Conservation (phyloP, 1,284 basidiomycete species). For the Mrakiaceae sp. region DNA sequence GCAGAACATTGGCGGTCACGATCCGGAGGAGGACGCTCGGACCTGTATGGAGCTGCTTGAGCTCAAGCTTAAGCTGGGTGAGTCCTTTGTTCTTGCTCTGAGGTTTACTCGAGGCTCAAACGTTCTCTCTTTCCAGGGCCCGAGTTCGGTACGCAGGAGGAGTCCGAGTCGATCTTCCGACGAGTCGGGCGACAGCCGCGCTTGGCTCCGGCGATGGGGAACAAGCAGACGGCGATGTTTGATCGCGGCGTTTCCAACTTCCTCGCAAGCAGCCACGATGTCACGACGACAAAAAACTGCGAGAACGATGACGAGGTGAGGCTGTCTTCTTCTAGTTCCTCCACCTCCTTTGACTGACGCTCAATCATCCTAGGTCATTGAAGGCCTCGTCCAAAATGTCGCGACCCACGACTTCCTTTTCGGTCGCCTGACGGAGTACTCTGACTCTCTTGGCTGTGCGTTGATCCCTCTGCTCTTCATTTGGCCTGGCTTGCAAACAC, state of each 20-base stretch:
- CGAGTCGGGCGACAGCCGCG: constrained; percentile 1
- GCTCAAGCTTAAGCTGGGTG: constrained; percentile 64
- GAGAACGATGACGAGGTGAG: constrained; percentile 55
- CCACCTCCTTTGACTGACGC: neutral
- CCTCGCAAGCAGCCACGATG: neutral
- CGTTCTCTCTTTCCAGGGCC: constrained; percentile 38
- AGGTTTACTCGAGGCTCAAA: neutral
- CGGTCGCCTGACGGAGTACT: constrained; percentile 65
- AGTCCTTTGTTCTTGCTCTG: constrained; percentile 17
- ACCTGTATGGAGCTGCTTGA: constrained; percentile 71
- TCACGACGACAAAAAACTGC: constrained; percentile 35
- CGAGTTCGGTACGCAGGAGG: constrained; percentile 65
- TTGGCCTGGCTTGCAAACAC: too few species aligned
- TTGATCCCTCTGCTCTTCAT: constrained; percentile 8
- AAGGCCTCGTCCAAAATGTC: constrained; percentile 50
- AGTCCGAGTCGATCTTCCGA: constrained; percentile 71
- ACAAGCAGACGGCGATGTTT: constrained; percentile 51
- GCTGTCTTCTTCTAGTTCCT: neutral
- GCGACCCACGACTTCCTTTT: constrained; percentile 65
- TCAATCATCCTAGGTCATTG: constrained; percentile 39
- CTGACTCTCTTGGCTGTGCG: constrained; percentile 66
- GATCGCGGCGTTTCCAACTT: constrained; percentile 52
- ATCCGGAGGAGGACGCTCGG: constrained; percentile 80
- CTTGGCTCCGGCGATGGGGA: constrained; percentile 24
- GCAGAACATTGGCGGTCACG: constrained; percentile 62